Percentiles rank a stretch among this genome's conserved stretches.
Evolutionary conservation across 2,329 filamentous ascomycete species (phyloP).

Genomic region (Zasmidium citrigriseum): DNA sequence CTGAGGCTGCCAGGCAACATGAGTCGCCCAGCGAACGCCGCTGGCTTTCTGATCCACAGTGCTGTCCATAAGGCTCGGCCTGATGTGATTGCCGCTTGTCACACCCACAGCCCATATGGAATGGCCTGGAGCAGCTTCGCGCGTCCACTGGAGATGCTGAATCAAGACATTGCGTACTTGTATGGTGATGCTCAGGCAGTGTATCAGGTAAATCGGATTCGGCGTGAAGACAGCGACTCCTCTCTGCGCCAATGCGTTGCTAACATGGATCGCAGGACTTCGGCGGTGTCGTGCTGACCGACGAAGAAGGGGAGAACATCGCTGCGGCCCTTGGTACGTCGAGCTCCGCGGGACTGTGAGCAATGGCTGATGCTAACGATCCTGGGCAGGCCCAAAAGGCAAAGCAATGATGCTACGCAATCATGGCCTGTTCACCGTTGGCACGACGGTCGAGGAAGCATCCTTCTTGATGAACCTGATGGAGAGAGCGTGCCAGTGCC

Average conservation of each 20-base stretch:
- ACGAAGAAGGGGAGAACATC: slow-evolving; percentile 64
- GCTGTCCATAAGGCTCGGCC: slow-evolving; percentile 67
- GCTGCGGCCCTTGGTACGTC: slow-evolving; percentile 54
- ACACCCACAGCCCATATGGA: slow-evolving; percentile 65
- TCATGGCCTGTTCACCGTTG: slow-evolving; percentile 70
- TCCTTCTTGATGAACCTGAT: slow-evolving; percentile 67
- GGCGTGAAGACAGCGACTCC: background rate
- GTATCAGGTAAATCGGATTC: slow-evolving; percentile 51
- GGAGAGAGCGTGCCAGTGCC: slow-evolving; percentile 67
- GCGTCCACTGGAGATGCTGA: slow-evolving; percentile 67
- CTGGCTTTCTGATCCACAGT: slow-evolving; percentile 69
- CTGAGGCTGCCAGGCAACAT: slow-evolving; percentile 58
- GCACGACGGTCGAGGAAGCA: slow-evolving; percentile 70
- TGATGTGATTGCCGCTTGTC: slow-evolving; percentile 69
- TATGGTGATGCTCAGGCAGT: slow-evolving; percentile 63
- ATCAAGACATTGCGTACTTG: slow-evolving; percentile 65
- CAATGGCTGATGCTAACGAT: no score
- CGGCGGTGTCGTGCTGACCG: slow-evolving; percentile 61
- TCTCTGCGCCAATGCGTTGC: background rate
- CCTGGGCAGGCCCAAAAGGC: slow-evolving; percentile 55
- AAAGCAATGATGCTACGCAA: slow-evolving; percentile 67
- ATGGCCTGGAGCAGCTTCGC: slow-evolving; percentile 68
- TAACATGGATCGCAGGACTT: slow-evolving; percentile 49
- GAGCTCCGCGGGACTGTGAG: no score
- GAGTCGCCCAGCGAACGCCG: slow-evolving; percentile 61